phyloP scores from a whole-genome alignment of 768 basidiomycete species.

The Phaeotremella skinneri region DNA sequence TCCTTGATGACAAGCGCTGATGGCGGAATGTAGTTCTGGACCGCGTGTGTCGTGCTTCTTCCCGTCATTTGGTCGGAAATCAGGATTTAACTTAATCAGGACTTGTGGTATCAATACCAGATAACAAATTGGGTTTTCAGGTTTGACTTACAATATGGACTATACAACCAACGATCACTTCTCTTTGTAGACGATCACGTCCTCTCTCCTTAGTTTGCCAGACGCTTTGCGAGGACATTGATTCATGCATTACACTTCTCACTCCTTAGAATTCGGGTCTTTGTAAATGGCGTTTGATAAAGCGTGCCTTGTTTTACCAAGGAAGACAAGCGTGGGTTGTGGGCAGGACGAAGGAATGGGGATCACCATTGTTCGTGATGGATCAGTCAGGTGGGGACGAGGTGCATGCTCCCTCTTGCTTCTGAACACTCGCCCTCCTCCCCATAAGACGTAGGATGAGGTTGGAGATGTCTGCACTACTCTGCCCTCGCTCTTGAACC shows the following conservation, averaged over 20 bases:
- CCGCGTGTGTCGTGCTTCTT: conserved; percentile 81
- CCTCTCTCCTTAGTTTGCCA: too few species aligned
- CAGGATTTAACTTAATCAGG: conserved; percentile 30
- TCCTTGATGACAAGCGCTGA: conserved; percentile 12
- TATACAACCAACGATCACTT: too few species aligned
- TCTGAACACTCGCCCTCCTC: too few species aligned
- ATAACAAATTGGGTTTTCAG: too few species aligned
- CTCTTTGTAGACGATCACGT: too few species aligned
- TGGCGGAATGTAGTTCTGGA: conserved; percentile 73
- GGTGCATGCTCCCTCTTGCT: background rate
- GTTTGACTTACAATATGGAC: too few species aligned
- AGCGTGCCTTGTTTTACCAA: background rate
- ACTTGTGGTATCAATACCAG: background rate
- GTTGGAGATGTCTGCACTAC: too few species aligned
- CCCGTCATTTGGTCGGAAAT: conserved; percentile 87
- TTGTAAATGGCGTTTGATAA: background rate
- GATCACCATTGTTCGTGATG: conserved; percentile 16
- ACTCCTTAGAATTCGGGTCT: background rate
- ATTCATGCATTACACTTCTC: background rate
- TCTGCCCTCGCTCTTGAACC: too few species aligned
- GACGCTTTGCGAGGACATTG: conserved; percentile 1
- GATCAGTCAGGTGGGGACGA: background rate
- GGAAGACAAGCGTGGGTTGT: conserved; percentile 13
- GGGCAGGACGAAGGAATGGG: too few species aligned
- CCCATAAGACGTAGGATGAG: too few species aligned